Percentiles rank a stretch among this genome's conserved stretches.
Conservation (phyloP, 352 stramenopile genomes). For the Phytophthora crassamura region DNA sequence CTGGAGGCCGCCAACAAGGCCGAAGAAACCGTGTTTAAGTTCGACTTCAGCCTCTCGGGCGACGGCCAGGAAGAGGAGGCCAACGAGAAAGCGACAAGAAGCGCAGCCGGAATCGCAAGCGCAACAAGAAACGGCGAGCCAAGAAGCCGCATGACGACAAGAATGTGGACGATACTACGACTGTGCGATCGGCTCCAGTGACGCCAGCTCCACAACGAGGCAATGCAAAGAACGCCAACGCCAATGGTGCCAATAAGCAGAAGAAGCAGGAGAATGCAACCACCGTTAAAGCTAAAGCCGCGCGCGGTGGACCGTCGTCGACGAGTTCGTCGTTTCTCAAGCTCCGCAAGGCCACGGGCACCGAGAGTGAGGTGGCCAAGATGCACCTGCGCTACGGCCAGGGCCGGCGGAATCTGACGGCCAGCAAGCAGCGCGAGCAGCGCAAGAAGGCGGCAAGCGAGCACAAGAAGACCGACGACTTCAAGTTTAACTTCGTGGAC, state of each 20-base stretch:
- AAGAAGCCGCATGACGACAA: constrained; percentile 26
- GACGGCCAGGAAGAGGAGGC: constrained; percentile 3
- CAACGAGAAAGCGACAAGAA: constrained; percentile 31
- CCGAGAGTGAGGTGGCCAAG: constrained; percentile 70
- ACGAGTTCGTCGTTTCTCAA: constrained; percentile 53
- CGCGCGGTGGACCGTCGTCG: too few species aligned
- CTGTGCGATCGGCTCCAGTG: constrained; percentile 13
- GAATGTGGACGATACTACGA: constrained; percentile 10
- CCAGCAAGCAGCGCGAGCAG: constrained; percentile 55
- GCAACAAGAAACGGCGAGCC: constrained; percentile 32
- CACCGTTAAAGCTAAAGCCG: constrained; percentile 4
- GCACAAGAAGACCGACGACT: constrained; percentile 17
- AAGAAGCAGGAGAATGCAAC: constrained; percentile 22
- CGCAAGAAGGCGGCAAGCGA: constrained; percentile 29
- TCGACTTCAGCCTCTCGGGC: constrained; percentile 49
- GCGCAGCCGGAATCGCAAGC: constrained; percentile 41
- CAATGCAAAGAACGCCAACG: constrained; percentile 18
- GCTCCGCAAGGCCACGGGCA: constrained; percentile 65
- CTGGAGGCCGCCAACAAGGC: constrained; percentile 31
- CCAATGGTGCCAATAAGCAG: constrained; percentile 11
- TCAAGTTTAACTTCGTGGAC: constrained; percentile 48
- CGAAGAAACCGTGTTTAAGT: constrained; percentile 51
- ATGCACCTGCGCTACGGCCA: constrained; percentile 78
- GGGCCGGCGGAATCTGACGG: constrained; percentile 60
- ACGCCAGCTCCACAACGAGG: constrained; percentile 20